Evolutionary conservation across 768 basidiomycete genomes (phyloP), one percentile per base, ranked within the genome.

Genomic region (Russula vinacea): DNA sequence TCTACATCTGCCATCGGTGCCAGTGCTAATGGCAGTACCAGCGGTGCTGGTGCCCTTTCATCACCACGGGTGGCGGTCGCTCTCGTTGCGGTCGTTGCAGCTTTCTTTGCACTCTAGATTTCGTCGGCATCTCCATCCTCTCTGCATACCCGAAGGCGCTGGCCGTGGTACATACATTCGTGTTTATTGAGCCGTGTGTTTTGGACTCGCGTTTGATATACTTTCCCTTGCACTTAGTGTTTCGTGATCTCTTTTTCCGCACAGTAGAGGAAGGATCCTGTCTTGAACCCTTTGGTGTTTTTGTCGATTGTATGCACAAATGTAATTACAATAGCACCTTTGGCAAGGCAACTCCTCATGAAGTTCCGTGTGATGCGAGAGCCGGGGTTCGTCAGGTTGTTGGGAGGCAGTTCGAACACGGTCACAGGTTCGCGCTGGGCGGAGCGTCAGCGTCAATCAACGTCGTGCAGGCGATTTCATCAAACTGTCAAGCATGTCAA

Each of bases 51-150:
- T 61, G 75, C 80, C 5, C 67, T 81, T 37, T 73, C 79, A 13
- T 81, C 83, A 8, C 80, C 86, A 37, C 77, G 77, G 69, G 73
- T 79, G 32, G 71, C 82, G 53, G 78, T 87, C 60, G 82, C 77
- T 57, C 71, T 82, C 45, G 78, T 78, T 51, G 84, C 80, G 49
- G 75, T 84, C 73, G 75, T 81, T 65, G 79, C 83, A 13, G 71
- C 75, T 13, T 65, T 75, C 64, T 73, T 78, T 62, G 66, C 66
- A 64, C 73, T 85, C 64, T 86, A 78, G 79, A 63, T 2, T 59
- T 55, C 6, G 1, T 42, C 39, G 11, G 35, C 8, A 22, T 8
- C n/a, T n/a, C 17, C 56, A 51, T 57, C 52, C 50, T 5, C 8
- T 56, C n/a, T 63, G 42, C 52, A 60, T 65, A 61, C 60, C 59